These are phyloP conservation scores for Colletotrichum neosansevieriae DNA, from an alignment of 2,329 filamentous ascomycete genomes.

Conservation along the genomic window DNA sequence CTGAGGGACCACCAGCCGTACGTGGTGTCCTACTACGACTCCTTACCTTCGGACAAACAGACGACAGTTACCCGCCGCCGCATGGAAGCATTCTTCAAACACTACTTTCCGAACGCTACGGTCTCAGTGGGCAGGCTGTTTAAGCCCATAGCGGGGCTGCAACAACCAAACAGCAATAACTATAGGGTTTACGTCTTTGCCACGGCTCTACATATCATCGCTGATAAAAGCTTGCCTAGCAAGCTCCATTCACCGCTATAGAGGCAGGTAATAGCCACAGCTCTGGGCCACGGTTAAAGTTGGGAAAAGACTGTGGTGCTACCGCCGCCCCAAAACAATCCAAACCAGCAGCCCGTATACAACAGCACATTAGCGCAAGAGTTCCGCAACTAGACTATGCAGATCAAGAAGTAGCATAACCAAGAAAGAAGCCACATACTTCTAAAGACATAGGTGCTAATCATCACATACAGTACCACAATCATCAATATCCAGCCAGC, in stretches of 20 bases:
- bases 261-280: background rate
- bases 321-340: background rate
- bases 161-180: background rate
- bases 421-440: background rate
- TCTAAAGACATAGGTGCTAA: background rate
- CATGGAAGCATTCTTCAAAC: background rate
- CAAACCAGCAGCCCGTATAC: background rate
- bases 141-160: background rate
- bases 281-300: background rate
- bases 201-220: background rate
- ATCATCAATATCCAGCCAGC: background rate
- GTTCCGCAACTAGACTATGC: background rate
- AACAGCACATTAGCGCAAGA: background rate
- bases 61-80: background rate
- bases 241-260: background rate
- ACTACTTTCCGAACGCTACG: background rate
- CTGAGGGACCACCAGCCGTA: background rate
- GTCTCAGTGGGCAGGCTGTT: background rate
- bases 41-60: fast-evolving
- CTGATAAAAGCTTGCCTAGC: background rate
- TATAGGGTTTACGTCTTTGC: background rate
- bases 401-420: background rate
- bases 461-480: background rate
- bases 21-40: background rate
- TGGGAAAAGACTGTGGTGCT: fast-evolving